Base-by-base conservation (phyloP, 441 rosid genomes). In the Aquilaria agallochum region DNA sequence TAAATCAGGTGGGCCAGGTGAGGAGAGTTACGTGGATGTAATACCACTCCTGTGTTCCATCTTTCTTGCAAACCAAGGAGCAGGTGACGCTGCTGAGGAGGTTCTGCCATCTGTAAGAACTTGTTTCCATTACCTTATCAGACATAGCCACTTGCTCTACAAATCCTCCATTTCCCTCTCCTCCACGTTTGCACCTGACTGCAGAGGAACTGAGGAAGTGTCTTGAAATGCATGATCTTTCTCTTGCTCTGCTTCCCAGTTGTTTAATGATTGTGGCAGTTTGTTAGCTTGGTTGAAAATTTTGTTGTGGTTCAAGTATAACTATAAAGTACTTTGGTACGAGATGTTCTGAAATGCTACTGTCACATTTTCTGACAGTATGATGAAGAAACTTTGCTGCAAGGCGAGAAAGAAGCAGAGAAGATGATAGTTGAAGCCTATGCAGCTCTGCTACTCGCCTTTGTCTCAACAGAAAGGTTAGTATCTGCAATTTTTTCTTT, bases 351-450 rank as follows among this genome's bases (percentile, higher is more conserved):
- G 45, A 40, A 40, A 40, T 40, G 7, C 1, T 5, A 10, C 10
- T 40, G 45, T 40, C 9, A 10, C 45, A 45, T 64, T 55, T 58
- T 68, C 50, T 52, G 53, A 53, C 78, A 95, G 98, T 82, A 87
- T 68, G 94, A 85, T n/a, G 97, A 90, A 67, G 93, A 80, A 60
- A 85, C 87, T 58, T 42, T 95, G 74, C 72, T 86, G 69, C 87
- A 92, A 82, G 93, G 96, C 48, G 98, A 95, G 74, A 95, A 90
- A 75, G 99, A 95, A 80, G 96, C 96, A 1, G 99, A 92, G 80
- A 92, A 88, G 85, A 95, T 87, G 98, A 92, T 95, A 56, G 89
- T 95, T 30, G 99, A 92, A 82, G 98, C 97, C 55, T 95, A 95
- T 70, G 69, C 99, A 14, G 99, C 99, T 53, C 75, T 95, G 64